Evolutionary conservation across 2,329 filamentous ascomycete species (phyloP).

Genomic region (Colletotrichum gloeosporioides): DNA sequence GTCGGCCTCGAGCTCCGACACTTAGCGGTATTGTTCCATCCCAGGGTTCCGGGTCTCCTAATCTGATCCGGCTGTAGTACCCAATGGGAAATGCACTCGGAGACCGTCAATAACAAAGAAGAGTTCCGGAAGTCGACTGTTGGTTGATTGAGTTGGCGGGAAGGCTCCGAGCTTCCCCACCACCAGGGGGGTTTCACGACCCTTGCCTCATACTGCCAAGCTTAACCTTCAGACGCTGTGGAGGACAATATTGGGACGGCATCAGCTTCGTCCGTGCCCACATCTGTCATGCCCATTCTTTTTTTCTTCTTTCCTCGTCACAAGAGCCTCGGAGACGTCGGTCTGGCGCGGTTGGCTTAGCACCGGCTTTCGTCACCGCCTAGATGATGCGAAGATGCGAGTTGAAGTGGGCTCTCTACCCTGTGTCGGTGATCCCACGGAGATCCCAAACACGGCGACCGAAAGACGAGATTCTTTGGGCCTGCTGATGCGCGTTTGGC

Average conservation of each 20-base stretch:
- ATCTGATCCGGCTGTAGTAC: background rate
- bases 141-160: background rate
- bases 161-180: constrained; percentile 7
- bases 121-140: background rate
- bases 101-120: background rate
- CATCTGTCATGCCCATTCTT: background rate
- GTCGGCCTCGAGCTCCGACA: background rate
- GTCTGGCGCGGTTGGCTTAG: background rate
- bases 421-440: constrained; percentile 7
- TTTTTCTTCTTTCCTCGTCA: background rate
- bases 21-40: background rate
- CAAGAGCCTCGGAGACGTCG: background rate
- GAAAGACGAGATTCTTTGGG: background rate
- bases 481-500: background rate
- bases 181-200: constrained; percentile 18
- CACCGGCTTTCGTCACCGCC: background rate
- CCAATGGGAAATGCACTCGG: background rate
- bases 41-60: background rate
- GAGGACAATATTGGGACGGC: constrained; percentile 2
- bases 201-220: constrained; percentile 20
- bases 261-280: constrained; percentile 5
- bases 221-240: constrained; percentile 15
- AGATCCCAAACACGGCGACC: constrained; percentile 9
- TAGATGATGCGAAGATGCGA: background rate
- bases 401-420: background rate